These are phyloP conservation scores for Pyrenula massariospora DNA, from an alignment of 495 filamentous ascomycete species.

Conservation along the genomic window DNA sequence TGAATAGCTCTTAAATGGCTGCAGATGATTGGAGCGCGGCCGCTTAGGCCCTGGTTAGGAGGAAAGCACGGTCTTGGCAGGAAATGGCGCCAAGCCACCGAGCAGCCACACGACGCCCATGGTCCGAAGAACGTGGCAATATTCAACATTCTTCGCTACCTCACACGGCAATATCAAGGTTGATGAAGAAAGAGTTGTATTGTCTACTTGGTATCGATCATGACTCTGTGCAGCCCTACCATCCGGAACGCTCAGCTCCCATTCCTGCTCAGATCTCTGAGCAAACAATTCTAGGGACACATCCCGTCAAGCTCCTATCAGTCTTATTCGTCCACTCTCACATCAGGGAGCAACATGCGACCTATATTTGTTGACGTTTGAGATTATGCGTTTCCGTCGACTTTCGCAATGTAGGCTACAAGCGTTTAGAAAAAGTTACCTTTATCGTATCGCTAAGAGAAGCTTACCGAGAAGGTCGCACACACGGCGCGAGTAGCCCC, in stretches of 20 bases:
- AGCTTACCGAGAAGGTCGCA: conserved; percentile 71
- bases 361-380: conserved; percentile 13
- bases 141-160: neutral
- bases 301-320: neutral
- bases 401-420: conserved; percentile 74
- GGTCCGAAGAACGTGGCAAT: neutral
- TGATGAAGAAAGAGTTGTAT: neutral
- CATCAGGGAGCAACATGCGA: neutral
- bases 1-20: too few species aligned
- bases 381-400: conserved; percentile 47
- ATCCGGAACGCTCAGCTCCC: neutral
- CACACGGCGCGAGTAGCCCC: conserved; percentile 98
- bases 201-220: neutral
- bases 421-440: conserved; percentile 8
- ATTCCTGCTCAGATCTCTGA: neutral
- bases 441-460: neutral
- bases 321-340: neutral
- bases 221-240: neutral
- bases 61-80: neutral
- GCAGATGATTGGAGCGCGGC: neutral
- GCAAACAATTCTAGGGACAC: neutral
- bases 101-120: neutral
- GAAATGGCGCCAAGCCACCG: neutral
- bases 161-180: neutral
- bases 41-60: too few species aligned